These are phyloP conservation scores for Candida maris DNA, from an alignment of 805 yeast species.

Conservation along the genomic window DNA sequence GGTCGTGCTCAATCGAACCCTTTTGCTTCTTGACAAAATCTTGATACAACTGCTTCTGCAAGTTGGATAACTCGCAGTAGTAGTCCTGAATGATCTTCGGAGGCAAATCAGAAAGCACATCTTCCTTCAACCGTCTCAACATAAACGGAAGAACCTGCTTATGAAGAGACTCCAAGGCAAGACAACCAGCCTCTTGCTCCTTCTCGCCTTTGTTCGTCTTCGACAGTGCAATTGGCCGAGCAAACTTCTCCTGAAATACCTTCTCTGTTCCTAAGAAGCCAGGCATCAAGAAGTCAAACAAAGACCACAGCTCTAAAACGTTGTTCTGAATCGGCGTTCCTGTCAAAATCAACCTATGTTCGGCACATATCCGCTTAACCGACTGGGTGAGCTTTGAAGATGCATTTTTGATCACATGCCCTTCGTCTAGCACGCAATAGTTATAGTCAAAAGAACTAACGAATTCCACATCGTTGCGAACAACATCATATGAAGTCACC, in stretches of 20 bases:
- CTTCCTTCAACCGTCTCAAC: constrained; percentile 93
- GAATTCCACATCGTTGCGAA: constrained; percentile 80
- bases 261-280: constrained; percentile 96
- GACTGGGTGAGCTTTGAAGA: constrained; percentile 83
- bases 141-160: constrained; percentile 95
- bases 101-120: constrained; percentile 91
- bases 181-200: constrained; percentile 95
- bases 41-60: constrained; percentile 82
- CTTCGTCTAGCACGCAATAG: constrained; percentile 95
- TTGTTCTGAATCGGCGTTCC: constrained; percentile 99
- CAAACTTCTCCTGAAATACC: constrained; percentile 87
- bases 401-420: constrained; percentile 94
- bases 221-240: constrained; percentile 96
- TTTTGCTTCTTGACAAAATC: constrained; percentile 89
- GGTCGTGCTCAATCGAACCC: constrained; percentile 60
- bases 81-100: constrained; percentile 98
- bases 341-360: constrained; percentile 84
- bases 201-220: constrained; percentile 85
- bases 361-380: constrained; percentile 77
- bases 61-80: constrained; percentile 90
- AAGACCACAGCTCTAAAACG: constrained; percentile 94
- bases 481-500: constrained; percentile 94
- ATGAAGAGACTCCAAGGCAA: constrained; percentile 93
- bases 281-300: constrained; percentile 97
- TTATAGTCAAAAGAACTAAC: constrained; percentile 67